Evolutionary conservation across 192 early-diverging fungal species (phyloP).

Genomic region (Phlyctochytrium arcticum): DNA sequence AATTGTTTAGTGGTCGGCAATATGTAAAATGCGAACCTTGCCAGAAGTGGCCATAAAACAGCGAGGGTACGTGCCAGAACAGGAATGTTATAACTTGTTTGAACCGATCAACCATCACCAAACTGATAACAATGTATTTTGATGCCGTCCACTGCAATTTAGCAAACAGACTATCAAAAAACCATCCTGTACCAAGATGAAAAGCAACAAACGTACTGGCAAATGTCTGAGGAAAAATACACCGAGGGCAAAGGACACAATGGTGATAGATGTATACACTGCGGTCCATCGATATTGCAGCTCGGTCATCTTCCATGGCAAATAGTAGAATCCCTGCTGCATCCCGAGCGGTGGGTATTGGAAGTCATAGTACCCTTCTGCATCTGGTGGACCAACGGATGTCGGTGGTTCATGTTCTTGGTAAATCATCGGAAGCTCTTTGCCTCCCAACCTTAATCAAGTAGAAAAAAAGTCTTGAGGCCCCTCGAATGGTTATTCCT

Average conservation of each 20-base stretch:
- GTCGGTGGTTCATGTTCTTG: not conserved
- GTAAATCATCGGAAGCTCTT: no score
- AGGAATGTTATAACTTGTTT: not conserved
- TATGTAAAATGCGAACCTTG: no score
- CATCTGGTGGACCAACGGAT: not conserved
- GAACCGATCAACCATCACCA: not conserved
- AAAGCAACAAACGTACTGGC: no score
- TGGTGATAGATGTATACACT: not conserved
- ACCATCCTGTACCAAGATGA: no score
- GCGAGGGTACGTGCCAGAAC: not conserved
- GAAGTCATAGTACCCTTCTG: not conserved
- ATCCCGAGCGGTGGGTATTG: not conserved
- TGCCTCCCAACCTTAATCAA: no score
- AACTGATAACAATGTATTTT: not conserved
- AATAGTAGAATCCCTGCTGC: not conserved
- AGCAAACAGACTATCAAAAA: no score
- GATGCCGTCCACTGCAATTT: not conserved
- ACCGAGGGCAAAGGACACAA: not conserved
- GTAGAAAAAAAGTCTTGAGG: no score
- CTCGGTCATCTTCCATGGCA: not conserved
- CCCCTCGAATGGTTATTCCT: no score
- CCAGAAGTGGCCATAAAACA: not conserved
- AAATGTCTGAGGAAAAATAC: not conserved
- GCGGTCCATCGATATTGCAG: not conserved
- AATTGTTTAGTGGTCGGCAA: no score